These are phyloP conservation scores for Incumbomyces lentus DNA, from an alignment of 2,329 filamentous ascomycete genomes.

Conservation along the genomic window DNA sequence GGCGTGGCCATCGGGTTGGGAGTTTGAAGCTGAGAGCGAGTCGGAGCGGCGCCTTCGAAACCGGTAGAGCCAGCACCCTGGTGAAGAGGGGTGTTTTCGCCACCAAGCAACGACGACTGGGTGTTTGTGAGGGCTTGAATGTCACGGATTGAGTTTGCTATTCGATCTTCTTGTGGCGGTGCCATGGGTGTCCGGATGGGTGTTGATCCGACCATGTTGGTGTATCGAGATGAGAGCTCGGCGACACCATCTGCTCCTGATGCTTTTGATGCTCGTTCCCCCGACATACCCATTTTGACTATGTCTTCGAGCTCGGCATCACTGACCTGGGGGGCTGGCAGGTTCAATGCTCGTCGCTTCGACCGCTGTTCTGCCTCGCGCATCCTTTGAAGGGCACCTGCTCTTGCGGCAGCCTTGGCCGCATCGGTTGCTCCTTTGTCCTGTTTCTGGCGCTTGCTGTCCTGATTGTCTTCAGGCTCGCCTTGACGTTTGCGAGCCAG, in stretches of 20 bases:
- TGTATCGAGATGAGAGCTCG: slow-evolving; percentile 79
- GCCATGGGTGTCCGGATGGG: slow-evolving; percentile 89
- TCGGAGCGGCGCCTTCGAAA: slow-evolving; percentile 73
- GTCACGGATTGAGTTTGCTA: slow-evolving; percentile 93
- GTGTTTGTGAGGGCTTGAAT: slow-evolving; percentile 87
- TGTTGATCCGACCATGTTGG: slow-evolving; percentile 65
- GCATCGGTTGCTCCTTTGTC: slow-evolving; percentile 73
- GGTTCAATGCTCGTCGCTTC: slow-evolving; percentile 70
- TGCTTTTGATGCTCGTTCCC: slow-evolving; percentile 68
- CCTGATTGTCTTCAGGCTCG: slow-evolving; percentile 71
- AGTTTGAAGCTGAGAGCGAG: slow-evolving; percentile 72
- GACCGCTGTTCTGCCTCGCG: slow-evolving; percentile 94
- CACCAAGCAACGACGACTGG: slow-evolving; percentile 83
- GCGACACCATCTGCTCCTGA: slow-evolving; percentile 72
- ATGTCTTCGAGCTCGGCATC: slow-evolving; percentile 93
- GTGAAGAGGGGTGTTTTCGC: slow-evolving; percentile 82
- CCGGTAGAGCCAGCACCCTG: slow-evolving; percentile 75
- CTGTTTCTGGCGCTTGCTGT: slow-evolving; percentile 74
- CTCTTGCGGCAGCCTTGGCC: slow-evolving; percentile 76
- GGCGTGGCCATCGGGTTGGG: slow-evolving; percentile 94
- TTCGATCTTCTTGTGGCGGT: slow-evolving; percentile 84
- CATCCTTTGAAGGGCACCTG: slow-evolving; percentile 87
- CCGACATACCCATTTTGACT: slow-evolving; percentile 95
- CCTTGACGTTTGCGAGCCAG: slow-evolving; percentile 87
- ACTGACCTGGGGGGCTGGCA: slow-evolving; percentile 83